Evolutionary conservation across 371 early-diverging fungal species (phyloP), one percentile per base, ranked within the genome.

Genomic region (Apophysomyces ossiformis): DNA sequence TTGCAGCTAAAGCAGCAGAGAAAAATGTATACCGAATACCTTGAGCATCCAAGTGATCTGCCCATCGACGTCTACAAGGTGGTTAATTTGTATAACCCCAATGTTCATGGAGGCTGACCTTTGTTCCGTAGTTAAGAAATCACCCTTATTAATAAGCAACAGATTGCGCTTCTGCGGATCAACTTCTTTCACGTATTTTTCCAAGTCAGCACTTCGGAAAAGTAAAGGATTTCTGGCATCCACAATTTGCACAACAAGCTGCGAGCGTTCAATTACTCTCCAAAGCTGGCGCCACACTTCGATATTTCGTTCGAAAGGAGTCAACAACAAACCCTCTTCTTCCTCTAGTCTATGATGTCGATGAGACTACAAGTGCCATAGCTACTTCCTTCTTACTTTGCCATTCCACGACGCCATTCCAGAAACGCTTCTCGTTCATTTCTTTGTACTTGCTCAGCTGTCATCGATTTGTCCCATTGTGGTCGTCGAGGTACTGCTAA

Each of bases 231-330:
- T 97, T 65, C 99, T 89, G 16, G 96, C 97, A 86, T 99, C 99
- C n/a, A 99, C 98, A 67, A 99, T 99, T 81, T 99, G 99, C 21
- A 99, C 96, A 37, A 99, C 88, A 67, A 98, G 66, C 66, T 99
- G 95, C 38, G 97, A 95, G 61, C 97, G 86, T 79, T 99, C 99
- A 75, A 99, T 93, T 45, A 99, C 99, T 37, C 99, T 89, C 99
- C 99, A 99, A 60, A 99, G 87, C 79, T 99, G 99, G 58, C 99
- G 89, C 99, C 99, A 99, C 37, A 99, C 96, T 84, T 99, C 99
- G 32, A 99, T 70, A 79, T 99, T 99, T 69, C 96, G 92, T 80
- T 99, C 99, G 74, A 95, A 99, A 18, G 99, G 98, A 13, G 99
- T 99, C 74, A 99, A 74, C 62, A 99, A 70, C 38, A 99, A 78